These are phyloP conservation scores for Diaporthe sp. DNA, from an alignment of 2,329 filamentous ascomycete species.

Conservation along the genomic window DNA sequence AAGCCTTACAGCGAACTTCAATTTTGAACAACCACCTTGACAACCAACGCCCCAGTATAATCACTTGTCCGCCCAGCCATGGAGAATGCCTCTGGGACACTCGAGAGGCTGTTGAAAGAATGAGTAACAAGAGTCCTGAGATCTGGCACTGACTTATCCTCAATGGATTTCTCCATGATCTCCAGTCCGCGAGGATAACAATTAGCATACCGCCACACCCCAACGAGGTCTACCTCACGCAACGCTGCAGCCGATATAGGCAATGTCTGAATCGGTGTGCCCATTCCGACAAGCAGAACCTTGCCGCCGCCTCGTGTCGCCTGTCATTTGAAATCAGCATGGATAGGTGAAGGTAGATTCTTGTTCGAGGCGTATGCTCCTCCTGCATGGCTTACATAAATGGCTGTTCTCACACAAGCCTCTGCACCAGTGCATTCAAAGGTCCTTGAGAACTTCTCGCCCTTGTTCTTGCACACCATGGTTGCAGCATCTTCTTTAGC, in stretches of 20 bases:
- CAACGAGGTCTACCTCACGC: conserved; percentile 76
- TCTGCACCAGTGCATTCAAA: not conserved
- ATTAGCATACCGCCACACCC: conserved; percentile 79
- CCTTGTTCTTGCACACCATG: not conserved
- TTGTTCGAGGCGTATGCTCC: not conserved
- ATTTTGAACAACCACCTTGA: not conserved
- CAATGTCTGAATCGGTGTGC: conserved; percentile 71
- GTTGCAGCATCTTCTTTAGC: conserved; percentile 12
- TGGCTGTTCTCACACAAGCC: not conserved
- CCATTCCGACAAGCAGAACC: conserved; percentile 79
- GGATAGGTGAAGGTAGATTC: too few relatives aligned
- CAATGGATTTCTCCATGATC: not conserved
- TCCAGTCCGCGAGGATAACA: conserved; percentile 70
- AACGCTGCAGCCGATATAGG: conserved; percentile 75
- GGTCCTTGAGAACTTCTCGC: not conserved
- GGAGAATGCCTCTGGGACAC: not conserved
- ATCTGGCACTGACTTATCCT: not conserved
- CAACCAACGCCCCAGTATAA: not conserved
- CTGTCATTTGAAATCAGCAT: conserved; percentile 41
- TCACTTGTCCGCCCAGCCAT: not conserved
- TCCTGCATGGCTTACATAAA: not conserved
- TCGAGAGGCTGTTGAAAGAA: not conserved
- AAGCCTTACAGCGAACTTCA: not conserved
- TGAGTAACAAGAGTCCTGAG: not conserved
- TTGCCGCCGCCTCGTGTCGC: conserved; percentile 73